Base-by-base conservation (phyloP, 306 rosid species). In the Crotalaria pallida region DNA sequence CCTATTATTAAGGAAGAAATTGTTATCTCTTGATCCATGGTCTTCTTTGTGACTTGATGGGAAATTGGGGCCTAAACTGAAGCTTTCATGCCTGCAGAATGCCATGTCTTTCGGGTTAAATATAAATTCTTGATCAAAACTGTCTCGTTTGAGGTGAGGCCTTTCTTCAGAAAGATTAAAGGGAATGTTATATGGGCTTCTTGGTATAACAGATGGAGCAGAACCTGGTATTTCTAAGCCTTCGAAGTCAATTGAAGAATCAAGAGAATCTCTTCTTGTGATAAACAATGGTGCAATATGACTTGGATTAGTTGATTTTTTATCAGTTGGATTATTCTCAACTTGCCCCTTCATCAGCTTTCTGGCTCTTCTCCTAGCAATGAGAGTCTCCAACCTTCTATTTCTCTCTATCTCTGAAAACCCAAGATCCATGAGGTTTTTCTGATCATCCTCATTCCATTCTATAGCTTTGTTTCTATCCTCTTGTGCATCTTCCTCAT, bases 401-500 rank as follows among this genome's bases (percentile, higher is more conserved):
- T 91, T 94, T 31, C 97, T 83, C 57, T 94, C 97, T 16, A 89
- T 86, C 86, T 94, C 99, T 0, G 91, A 88, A 44, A 80, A 38
- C 15, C 99, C 96, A 52, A 94, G 86, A 79, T 91, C 90, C 87
- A 80, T 72, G 0, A 91, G 79, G 49, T 88, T 94, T 15, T 77
- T 84, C 23, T 89, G 89, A 78, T 94, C 99, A 70, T 91, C 88
- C 3, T 87, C 92, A 16, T 94, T 87, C 98, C 98, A 94, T 76
- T 87, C 87, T 58, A 94, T 75, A 12, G 84, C 91, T 45, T 81
- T 87, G n/a, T 80, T 80, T 44, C 77, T 69, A 5, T 75, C 80
- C 51, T 83, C 84, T 8, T 74, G 77, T 7, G 49, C 72, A 64
- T 84, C 86, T 10, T 81, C 74, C 8, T 66, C 83, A 0, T 77